Percentiles rank a stretch among this genome's conserved stretches.
These are phyloP conservation scores for Claviceps citrina DNA, from an alignment of 2,329 filamentous ascomycete genomes.

Conservation along the genomic window DNA sequence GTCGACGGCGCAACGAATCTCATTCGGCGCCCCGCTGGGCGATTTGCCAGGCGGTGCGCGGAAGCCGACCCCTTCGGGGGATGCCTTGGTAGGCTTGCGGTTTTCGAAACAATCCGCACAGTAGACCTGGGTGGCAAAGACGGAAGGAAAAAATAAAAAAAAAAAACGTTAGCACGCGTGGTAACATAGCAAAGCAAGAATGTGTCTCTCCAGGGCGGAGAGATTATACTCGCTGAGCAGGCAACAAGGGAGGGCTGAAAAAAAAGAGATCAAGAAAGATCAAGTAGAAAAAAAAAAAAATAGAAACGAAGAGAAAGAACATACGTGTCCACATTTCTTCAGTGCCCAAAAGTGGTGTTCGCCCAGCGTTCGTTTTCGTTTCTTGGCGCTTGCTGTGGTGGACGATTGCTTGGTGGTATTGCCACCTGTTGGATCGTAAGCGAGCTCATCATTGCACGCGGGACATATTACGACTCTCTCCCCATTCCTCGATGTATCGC, in stretches of 20 bases:
- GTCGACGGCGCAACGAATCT: slow-evolving; percentile 40
- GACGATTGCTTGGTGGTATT: slow-evolving; percentile 8
- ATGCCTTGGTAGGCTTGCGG: slow-evolving; percentile 26
- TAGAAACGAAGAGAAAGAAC: not conserved
- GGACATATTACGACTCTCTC: slow-evolving; percentile 68
- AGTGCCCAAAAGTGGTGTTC: slow-evolving; percentile 88
- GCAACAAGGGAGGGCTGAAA: not conserved
- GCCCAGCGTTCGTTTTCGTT: slow-evolving; percentile 32
- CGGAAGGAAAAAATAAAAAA: too few relatives aligned
- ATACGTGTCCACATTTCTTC: slow-evolving; percentile 81
- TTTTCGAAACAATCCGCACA: slow-evolving; percentile 46
- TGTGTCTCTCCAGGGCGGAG: too few relatives aligned
- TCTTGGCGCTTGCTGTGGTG: slow-evolving; percentile 13
- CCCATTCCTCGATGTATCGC: slow-evolving; percentile 46
- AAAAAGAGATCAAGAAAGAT: not conserved
- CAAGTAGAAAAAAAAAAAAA: not conserved
- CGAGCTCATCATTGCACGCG: slow-evolving; percentile 71
- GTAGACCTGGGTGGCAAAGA: slow-evolving; percentile 35
- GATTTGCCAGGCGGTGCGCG: slow-evolving; percentile 17
- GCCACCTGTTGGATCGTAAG: slow-evolving; percentile 45
- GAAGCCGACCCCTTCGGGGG: slow-evolving; percentile 23
- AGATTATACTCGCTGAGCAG: not conserved
- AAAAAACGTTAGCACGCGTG: not conserved
- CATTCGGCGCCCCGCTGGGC: slow-evolving; percentile 11
- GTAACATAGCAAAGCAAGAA: too few relatives aligned